Evolutionary conservation across 164 flowering plant genomes (phyloP).

Genomic region (Protea cynaroides): DNA sequence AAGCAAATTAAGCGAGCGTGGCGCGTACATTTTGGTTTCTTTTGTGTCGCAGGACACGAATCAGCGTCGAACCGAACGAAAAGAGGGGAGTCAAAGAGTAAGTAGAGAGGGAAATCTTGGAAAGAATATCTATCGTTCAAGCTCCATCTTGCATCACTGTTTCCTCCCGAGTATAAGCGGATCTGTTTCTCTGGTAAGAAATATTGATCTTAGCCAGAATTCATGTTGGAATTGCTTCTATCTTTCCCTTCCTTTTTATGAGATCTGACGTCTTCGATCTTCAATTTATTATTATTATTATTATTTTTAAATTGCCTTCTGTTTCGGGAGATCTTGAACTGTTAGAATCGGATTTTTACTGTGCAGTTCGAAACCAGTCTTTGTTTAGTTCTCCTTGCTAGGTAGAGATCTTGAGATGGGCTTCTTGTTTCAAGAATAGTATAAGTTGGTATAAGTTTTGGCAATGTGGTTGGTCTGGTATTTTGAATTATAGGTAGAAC

Average conservation of each 20-base stretch:
- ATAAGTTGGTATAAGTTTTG: not conserved
- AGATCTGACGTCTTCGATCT: too few species aligned
- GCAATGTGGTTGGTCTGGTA: slow-evolving; percentile 2
- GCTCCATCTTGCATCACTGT: too few species aligned
- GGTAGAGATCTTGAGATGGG: not conserved
- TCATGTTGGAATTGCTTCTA: not conserved
- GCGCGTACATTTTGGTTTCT: too few species aligned
- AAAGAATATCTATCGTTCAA: not conserved
- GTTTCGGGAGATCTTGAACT: not conserved
- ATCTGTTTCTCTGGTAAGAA: not conserved
- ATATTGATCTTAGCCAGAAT: not conserved
- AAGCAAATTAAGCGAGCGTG: too few species aligned
- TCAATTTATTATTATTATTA: not conserved
- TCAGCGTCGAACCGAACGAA: too few species aligned
- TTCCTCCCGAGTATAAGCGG: not conserved
- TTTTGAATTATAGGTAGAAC: not conserved
- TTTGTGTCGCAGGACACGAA: too few species aligned
- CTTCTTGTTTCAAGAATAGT: slow-evolving; percentile 1
- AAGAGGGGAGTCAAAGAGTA: too few species aligned
- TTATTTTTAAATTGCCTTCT: not conserved
- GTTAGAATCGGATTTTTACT: not conserved
- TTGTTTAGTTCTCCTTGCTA: not conserved
- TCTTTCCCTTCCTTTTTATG: not conserved
- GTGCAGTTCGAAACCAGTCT: not conserved
- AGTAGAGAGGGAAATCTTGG: not conserved